These are phyloP conservation scores for Hirsutella minnesotensis DNA, from an alignment of 2,329 filamentous ascomycete species.

Conservation along the genomic window DNA sequence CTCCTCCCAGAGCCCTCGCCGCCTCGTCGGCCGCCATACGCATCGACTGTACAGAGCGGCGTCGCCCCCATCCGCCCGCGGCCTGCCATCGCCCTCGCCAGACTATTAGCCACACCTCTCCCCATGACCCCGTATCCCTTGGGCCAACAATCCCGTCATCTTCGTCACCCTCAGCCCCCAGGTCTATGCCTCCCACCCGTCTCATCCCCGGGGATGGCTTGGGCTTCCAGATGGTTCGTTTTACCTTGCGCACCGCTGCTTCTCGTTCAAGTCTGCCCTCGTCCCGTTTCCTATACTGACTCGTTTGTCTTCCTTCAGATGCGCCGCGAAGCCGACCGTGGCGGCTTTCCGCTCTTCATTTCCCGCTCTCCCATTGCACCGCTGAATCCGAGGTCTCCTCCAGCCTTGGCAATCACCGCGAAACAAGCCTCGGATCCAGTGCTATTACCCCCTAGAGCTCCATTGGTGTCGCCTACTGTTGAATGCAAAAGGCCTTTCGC, in stretches of 20 bases:
- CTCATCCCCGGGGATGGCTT: conserved; percentile 4
- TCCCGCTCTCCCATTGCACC: not conserved
- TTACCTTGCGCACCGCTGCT: too few relatives aligned
- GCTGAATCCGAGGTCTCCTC: not conserved
- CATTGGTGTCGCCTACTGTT: too few relatives aligned
- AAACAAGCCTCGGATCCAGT: not conserved
- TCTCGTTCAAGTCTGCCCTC: not conserved
- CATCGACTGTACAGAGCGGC: not conserved
- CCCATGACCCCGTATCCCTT: too few relatives aligned
- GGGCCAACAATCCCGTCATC: not conserved
- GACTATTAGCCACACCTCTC: too few relatives aligned
- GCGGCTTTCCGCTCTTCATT: conserved; percentile 1
- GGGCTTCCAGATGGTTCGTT: conserved; percentile 3
- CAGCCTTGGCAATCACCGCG: not conserved
- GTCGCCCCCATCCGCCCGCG: too few relatives aligned
- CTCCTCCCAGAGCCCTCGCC: not conserved
- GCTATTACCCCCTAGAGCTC: too few relatives aligned
- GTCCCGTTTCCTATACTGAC: not conserved
- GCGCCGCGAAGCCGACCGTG: not conserved
- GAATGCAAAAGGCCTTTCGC: too few relatives aligned
- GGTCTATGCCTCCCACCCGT: not conserved
- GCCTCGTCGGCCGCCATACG: not conserved
- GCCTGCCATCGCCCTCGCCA: too few relatives aligned
- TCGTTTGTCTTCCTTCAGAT: not conserved
- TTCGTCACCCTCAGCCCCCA: not conserved